A percentile compares a stretch with the other conserved stretches of the same genome.
phyloP scores from a whole-genome alignment of 768 basidiomycete genomes.

The Xerocomus potaroensis region DNA sequence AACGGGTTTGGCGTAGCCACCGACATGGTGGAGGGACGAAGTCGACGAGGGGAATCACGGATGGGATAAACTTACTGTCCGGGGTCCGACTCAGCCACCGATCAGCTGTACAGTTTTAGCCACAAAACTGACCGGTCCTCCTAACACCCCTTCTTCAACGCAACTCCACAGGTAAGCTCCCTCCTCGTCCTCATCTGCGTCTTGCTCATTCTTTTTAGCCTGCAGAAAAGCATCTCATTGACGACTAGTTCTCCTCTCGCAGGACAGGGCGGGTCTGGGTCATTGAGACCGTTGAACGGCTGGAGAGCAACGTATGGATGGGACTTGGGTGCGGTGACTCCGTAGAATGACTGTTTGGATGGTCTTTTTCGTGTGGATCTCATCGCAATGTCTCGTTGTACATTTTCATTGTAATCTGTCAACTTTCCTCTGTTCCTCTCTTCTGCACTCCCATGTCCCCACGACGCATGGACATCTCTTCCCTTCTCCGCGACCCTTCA shows the following conservation, averaged over 20 bases:
- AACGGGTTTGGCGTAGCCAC: slow-evolving; percentile 87
- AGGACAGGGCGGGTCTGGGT: slow-evolving; percentile 79
- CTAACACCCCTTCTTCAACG: slow-evolving; percentile 2
- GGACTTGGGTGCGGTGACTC: slow-evolving; percentile 85
- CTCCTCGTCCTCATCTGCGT: background rate
- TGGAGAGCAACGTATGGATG: slow-evolving; percentile 71
- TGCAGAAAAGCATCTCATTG: slow-evolving; percentile 85
- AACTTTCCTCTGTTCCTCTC: background rate
- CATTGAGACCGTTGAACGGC: slow-evolving; percentile 83
- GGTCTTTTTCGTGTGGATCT: slow-evolving; percentile 58
- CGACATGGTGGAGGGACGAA: slow-evolving; percentile 54
- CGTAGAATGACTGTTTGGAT: slow-evolving; percentile 57
- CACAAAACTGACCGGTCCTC: slow-evolving; percentile 21
- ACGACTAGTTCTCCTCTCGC: slow-evolving; percentile 63
- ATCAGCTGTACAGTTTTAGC: slow-evolving; percentile 39
- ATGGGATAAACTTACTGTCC: slow-evolving; percentile 15
- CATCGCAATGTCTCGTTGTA: slow-evolving; percentile 93
- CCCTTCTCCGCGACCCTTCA: slow-evolving; percentile 49
- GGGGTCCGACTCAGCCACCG: slow-evolving; percentile 49
- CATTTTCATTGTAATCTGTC: slow-evolving; percentile 32
- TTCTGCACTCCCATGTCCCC: slow-evolving; percentile 46
- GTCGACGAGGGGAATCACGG: slow-evolving; percentile 1
- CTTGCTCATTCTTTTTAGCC: slow-evolving; percentile 38
- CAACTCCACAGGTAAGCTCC: slow-evolving; percentile 48
- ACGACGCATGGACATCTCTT: slow-evolving; percentile 71